Evolutionary conservation across 306 rosid genomes (phyloP), one percentile per base, ranked within the genome.

Genomic region (Cucumis melo): DNA sequence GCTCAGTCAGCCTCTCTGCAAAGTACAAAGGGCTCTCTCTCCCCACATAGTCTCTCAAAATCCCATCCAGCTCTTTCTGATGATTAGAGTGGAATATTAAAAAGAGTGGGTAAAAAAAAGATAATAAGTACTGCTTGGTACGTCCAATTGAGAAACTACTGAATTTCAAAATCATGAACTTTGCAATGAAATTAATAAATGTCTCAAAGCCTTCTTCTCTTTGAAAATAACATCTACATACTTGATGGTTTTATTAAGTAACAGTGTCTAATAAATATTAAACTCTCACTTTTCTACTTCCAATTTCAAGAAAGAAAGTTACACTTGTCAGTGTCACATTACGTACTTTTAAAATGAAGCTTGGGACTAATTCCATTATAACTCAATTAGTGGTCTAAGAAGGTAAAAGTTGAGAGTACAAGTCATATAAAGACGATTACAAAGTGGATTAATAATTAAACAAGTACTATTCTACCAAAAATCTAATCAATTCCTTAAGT

Each of bases 21-120:
- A 91, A 92, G 79, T 94, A 92, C 54, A 94, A 91, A 73, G 99
- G 99, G 80, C 75, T 94, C 87, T 90, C 99, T 84, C 99, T 85
- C 29, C 99, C 99, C 21, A 94, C 99, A 48, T 92, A 94, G 79
- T 94, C 97, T 84, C 36, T 94, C 80, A 94, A 85, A 83, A 94
- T 88, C 74, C 86, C 96, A 79, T 85, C 80, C 77, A 94, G 78
- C 71, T 89, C 93, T 59, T 55, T 87, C 99, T 94, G 93, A 50
- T 83, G 83, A 84, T 59, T 39, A 83, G 60, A 84, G 11, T 79
- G 64, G 29, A 14, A 58, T 27, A 38, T 46, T 27, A 42, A 32
- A 63, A 80, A 59, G 51, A 81, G n/a, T 19, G 3, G n/a, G 77
- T 53, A 2, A 54, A 17, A 75, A 75, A 75, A 57, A 38, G 20